Base-by-base conservation (phyloP, 148 eudicot species). In the Rhododendron ferrugineum region DNA sequence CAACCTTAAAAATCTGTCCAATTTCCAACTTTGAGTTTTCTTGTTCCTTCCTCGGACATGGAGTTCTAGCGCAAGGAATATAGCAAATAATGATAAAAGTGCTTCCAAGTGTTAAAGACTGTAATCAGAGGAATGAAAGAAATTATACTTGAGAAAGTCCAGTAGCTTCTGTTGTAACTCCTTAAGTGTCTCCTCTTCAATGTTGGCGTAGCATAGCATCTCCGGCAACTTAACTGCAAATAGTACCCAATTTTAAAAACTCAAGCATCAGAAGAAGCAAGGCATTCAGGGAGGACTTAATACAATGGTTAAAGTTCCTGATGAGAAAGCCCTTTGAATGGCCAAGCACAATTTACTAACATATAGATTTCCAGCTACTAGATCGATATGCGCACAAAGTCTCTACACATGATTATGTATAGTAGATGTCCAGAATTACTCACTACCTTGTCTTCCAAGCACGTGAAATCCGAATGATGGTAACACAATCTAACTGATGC, bases 141-240 rank as follows among this genome's bases (percentile, higher is more conserved):
- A 62, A 23, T 52, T 85, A 42, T 92, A 95, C 98, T 93, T 95
- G 82, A 95, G 91, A 86, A 95, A 94, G 86, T 95, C 97, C 15
- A 90, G 91, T 81, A 94, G 81, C 64, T 94, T 93, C 87, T 92
- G 95, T 88, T 93, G 95, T 92, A 95, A 87, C 62, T 83, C 86
- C 82, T 88, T 89, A 84, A 88, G 82, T 42, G 95, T 90, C 82
- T 94, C 97, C 85, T 95, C 97, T 84, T 95, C 98, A 72, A 94
- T 91, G 81, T 92, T 92, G 30, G 91, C 89, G 46, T 87, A 89
- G 60, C 87, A 90, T 86, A 95, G 78, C 60, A 95, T 89, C 86
- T 93, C 98, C 3, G 95, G 98, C 86, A 95, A 89, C 88, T 95
- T 95, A 77, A 95, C 98, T 95, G 94, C 92, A 88, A 85, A 85